These are phyloP conservation scores for Neofusicoccum sp. DNA, from an alignment of 2,329 filamentous ascomycete species.

Conservation along the genomic window DNA sequence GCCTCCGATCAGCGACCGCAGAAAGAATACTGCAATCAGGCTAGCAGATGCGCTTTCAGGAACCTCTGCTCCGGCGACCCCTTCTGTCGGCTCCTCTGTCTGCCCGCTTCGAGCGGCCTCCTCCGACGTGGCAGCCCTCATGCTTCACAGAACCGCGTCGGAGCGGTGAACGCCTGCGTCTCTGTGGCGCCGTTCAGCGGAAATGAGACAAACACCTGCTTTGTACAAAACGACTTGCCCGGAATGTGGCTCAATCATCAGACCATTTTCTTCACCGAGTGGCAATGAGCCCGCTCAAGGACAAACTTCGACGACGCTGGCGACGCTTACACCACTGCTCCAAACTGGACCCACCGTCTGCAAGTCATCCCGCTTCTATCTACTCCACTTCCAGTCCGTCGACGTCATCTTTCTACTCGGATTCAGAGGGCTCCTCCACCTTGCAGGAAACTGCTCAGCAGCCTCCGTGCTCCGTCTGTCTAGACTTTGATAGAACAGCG, in stretches of 20 bases:
- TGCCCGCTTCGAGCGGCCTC: background rate
- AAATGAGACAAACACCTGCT: background rate
- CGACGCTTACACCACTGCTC: background rate
- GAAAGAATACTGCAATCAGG: background rate
- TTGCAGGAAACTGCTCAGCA: background rate
- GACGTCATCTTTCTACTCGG: background rate
- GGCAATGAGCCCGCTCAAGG: background rate
- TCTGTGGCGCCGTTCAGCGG: background rate
- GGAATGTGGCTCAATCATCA: background rate
- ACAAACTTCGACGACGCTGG: background rate
- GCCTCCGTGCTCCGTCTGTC: background rate
- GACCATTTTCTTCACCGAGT: background rate
- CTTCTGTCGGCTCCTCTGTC: background rate
- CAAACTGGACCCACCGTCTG: background rate
- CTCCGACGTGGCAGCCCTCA: background rate
- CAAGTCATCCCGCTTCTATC: slow-evolving; percentile 3
- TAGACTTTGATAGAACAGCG: background rate
- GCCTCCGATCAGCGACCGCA: background rate
- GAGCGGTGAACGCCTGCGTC: background rate
- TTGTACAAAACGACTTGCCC: background rate
- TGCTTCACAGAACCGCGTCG: background rate
- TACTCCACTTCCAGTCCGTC: background rate
- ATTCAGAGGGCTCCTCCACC: background rate
- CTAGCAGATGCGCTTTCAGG: background rate
- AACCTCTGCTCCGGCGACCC: background rate